phyloP scores from a whole-genome alignment of 352 stramenopile genomes.

The Globisporangium middletonii region DNA sequence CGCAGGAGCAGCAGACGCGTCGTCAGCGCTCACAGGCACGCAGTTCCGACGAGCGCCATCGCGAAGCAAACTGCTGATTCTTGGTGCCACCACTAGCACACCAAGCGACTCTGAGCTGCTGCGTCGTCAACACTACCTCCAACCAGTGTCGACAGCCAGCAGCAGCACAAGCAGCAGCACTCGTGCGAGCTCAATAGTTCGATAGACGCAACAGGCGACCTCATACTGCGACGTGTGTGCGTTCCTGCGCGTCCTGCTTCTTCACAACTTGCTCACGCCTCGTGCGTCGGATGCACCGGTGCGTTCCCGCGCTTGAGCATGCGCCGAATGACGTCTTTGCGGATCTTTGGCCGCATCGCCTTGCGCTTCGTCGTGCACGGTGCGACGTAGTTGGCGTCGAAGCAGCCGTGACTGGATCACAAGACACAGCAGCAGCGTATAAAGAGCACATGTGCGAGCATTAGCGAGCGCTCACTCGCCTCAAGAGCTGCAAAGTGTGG shows the following conservation, averaged over 20 bases:
- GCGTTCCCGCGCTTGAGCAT: constrained; percentile 34
- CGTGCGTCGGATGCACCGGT: constrained; percentile 35
- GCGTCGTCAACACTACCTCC: background rate
- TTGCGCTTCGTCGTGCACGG: constrained; percentile 36
- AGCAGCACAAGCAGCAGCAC: background rate
- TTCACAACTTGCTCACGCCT: background rate
- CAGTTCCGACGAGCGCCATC: background rate
- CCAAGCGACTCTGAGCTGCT: background rate
- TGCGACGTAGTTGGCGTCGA: constrained; percentile 38
- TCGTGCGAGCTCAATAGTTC: background rate
- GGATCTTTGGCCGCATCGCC: constrained; percentile 13
- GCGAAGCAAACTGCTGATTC: background rate
- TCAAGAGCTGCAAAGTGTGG: background rate
- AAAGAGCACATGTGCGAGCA: background rate
- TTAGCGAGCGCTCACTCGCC: background rate
- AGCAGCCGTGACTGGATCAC: constrained; percentile 34
- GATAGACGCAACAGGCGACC: too few relatives aligned
- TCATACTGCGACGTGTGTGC: background rate
- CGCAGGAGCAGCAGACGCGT: background rate
- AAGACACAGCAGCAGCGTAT: background rate
- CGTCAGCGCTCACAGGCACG: background rate
- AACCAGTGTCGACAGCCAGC: background rate
- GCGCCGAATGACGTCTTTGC: constrained; percentile 22
- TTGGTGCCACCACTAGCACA: background rate
- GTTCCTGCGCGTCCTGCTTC: too few relatives aligned